Evolutionary conservation across 2,329 filamentous ascomycete genomes (phyloP).

Genomic region (Endocalyx cinctus): DNA sequence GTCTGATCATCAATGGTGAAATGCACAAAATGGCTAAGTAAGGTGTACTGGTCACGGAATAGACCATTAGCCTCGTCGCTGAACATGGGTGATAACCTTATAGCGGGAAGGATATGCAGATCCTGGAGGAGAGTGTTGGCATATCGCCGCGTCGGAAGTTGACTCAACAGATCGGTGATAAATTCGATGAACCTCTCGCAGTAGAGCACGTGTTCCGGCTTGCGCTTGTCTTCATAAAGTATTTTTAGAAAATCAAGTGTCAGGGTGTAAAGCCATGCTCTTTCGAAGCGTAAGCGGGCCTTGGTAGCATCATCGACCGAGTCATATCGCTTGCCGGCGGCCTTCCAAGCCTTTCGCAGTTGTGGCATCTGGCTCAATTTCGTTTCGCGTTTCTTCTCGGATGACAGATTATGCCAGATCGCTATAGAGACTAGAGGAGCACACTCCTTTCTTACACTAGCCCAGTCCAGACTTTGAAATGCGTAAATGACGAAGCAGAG

Average conservation of each 20-base stretch:
- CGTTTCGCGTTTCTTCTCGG: conserved; percentile 66
- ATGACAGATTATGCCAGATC: conserved; percentile 90
- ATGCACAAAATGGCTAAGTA: conserved; percentile 82
- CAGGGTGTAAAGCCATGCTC: conserved; percentile 87
- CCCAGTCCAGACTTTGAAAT: conserved; percentile 89
- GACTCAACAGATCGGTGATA: conserved; percentile 83
- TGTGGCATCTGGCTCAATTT: conserved; percentile 69
- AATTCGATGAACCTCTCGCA: conserved; percentile 94
- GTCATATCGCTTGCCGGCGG: conserved; percentile 80
- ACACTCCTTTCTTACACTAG: conserved; percentile 89
- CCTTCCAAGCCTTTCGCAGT: conserved; percentile 85
- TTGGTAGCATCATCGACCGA: conserved; percentile 76
- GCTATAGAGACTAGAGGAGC: conserved; percentile 91
- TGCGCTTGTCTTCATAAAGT: conserved; percentile 55
- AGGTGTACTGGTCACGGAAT: conserved; percentile 71
- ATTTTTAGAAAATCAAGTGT: conserved; percentile 76
- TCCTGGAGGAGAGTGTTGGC: conserved; percentile 86
- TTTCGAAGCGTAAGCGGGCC: conserved; percentile 79
- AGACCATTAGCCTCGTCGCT: conserved; percentile 69
- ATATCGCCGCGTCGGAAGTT: conserved; percentile 88
- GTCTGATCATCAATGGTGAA: conserved; percentile 92
- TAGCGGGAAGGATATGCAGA: conserved; percentile 72
- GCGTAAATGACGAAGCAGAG: conserved; percentile 84
- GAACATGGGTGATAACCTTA: conserved; percentile 75
- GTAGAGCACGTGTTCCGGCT: conserved; percentile 66